phyloP scores from a whole-genome alignment of 352 stramenopile genomes.

The Pythium grandisporangium region DNA sequence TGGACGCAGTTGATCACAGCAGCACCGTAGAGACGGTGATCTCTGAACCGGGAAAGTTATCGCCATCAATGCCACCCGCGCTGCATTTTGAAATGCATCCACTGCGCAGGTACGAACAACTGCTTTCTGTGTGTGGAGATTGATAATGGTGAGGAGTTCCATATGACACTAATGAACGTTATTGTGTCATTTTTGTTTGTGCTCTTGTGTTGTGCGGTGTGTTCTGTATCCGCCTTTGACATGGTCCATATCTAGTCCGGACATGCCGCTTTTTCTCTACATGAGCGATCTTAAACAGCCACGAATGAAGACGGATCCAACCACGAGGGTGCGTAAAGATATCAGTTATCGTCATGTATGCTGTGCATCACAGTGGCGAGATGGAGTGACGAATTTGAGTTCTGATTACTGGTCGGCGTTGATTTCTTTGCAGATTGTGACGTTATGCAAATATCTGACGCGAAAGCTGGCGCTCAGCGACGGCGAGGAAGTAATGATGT shows the following conservation, averaged over 20 bases:
- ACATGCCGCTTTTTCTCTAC: neutral
- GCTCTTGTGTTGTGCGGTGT: too few species aligned
- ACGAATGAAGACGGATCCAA: conserved; percentile 1
- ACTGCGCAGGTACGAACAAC: conserved; percentile 25
- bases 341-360: neutral
- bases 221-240: too few species aligned
- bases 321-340: neutral
- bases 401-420: too few species aligned
- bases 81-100: conserved; percentile 14
- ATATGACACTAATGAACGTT: too few species aligned
- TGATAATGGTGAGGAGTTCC: neutral
- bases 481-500: conserved; percentile 44
- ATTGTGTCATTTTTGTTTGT: conserved; percentile 2
- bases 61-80: too few species aligned
- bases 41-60: too few species aligned
- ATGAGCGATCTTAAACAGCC: neutral
- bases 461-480: conserved; percentile 26
- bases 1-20: neutral
- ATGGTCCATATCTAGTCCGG: conserved; percentile 2
- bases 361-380: too few species aligned
- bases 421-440: conserved; percentile 25
- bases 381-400: too few species aligned
- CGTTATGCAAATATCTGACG: conserved; percentile 53
- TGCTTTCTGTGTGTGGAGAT: too few species aligned
- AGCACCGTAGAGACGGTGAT: neutral